Evolutionary conservation across 495 filamentous ascomycete species (phyloP).

Genomic region (Penicillium pulvis): DNA sequence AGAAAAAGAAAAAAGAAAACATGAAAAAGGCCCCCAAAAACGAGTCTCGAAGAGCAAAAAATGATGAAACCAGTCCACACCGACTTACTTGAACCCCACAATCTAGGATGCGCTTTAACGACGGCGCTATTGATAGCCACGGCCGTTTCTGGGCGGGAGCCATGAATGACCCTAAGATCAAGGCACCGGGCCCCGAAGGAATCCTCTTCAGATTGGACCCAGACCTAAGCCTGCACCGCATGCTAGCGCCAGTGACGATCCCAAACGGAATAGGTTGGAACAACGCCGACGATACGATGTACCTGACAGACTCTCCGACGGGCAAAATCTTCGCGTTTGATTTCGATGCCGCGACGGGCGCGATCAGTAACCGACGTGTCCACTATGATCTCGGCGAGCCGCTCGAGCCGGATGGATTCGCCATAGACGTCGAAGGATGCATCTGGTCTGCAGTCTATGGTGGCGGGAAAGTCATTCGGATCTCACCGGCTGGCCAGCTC

Average conservation of each 20-base stretch:
- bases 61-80: slow-evolving; percentile 1
- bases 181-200: slow-evolving; percentile 44
- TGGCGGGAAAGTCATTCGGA: slow-evolving; percentile 65
- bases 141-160: slow-evolving; percentile 88
- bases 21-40: slow-evolving; percentile 5
- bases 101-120: slow-evolving; percentile 66
- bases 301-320: slow-evolving; percentile 79
- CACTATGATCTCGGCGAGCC: slow-evolving; percentile 40
- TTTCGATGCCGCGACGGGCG: slow-evolving; percentile 64
- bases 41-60: background rate
- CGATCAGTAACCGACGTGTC: slow-evolving; percentile 65
- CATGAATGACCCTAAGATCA: slow-evolving; percentile 72
- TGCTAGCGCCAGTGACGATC: slow-evolving; percentile 69
- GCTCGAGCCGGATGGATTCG: slow-evolving; percentile 73
- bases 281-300: slow-evolving; percentile 72
- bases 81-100: slow-evolving; percentile 17
- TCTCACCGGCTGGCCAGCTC: slow-evolving; percentile 63
- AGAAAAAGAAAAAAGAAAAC: background rate
- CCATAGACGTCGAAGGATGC: slow-evolving; percentile 70
- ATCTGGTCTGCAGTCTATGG: slow-evolving; percentile 82
- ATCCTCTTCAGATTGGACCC: slow-evolving; percentile 66
- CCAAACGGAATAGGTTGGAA: slow-evolving; percentile 85
- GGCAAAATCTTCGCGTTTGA: slow-evolving; percentile 73
- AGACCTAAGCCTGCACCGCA: slow-evolving; percentile 59
- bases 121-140: slow-evolving; percentile 77